A percentile compares a stretch with the other conserved stretches of the same genome.
phyloP scores from a whole-genome alignment of 306 rosid species.

The Chamaecrista fasciculata region DNA sequence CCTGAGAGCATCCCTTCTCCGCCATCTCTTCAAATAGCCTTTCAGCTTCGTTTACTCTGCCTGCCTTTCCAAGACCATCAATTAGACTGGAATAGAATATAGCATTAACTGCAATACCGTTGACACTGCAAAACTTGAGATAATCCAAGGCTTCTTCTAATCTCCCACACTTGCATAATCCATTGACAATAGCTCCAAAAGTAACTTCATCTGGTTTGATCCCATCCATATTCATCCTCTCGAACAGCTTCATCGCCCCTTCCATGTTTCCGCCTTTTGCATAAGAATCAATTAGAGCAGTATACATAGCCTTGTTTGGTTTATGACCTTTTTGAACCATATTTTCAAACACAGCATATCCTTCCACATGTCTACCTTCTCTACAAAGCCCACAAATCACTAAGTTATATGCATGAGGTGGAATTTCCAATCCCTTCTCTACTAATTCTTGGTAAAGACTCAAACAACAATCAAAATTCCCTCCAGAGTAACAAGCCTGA shows the following conservation, averaged over 20 bases:
- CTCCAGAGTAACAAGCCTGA: constrained; percentile 66
- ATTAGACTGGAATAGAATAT: constrained; percentile 77
- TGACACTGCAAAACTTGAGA: constrained; percentile 46
- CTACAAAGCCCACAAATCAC: constrained; percentile 73
- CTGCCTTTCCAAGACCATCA: constrained; percentile 86
- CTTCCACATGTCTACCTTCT: constrained; percentile 63
- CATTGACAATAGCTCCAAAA: constrained; percentile 74
- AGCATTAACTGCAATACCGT: constrained; percentile 56
- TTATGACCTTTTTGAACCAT: constrained; percentile 59
- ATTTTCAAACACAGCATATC: constrained; percentile 51
- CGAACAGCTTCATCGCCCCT: constrained; percentile 62
- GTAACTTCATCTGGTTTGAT: constrained; percentile 79
- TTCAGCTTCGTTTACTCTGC: constrained; percentile 77
- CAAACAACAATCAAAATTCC: constrained; percentile 61
- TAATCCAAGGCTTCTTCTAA: constrained; percentile 73
- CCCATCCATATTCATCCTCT: constrained; percentile 64
- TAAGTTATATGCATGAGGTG: constrained; percentile 61
- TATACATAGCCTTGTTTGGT: constrained; percentile 69
- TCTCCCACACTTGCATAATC: constrained; percentile 77
- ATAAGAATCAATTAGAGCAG: constrained; percentile 69
- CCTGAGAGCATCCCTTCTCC: constrained; percentile 57
- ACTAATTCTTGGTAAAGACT: constrained; percentile 82
- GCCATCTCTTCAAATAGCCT: constrained; percentile 71
- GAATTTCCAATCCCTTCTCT: constrained; percentile 61
- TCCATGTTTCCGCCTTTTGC: constrained; percentile 61